These are phyloP conservation scores for Taphrina deformans DNA, from an alignment of 1,139 yeast species.

Conservation along the genomic window DNA sequence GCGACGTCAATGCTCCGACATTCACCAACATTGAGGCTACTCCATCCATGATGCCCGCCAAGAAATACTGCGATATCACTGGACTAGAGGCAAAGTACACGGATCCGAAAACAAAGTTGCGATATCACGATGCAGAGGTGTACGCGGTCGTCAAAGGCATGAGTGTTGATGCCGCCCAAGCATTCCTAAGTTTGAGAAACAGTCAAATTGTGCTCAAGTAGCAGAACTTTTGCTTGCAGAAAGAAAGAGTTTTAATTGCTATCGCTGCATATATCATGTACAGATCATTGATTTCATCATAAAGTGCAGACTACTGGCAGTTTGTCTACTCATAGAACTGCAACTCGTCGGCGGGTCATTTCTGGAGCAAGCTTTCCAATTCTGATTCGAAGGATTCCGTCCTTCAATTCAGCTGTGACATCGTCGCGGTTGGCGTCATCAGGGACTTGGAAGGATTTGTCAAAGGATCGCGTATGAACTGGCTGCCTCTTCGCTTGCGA, in stretches of 20 bases:
- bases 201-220: slow-evolving; percentile 79
- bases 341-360: neutral
- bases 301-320: too few relatives aligned
- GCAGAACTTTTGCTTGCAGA: slow-evolving; percentile 21
- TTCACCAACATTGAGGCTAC: slow-evolving; percentile 75
- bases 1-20: slow-evolving; percentile 43
- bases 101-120: slow-evolving; percentile 70
- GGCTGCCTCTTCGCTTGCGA: neutral
- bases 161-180: slow-evolving; percentile 92
- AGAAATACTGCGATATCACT: slow-evolving; percentile 90
- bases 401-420: slow-evolving; percentile 10
- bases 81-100: slow-evolving; percentile 80
- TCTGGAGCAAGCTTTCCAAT: neutral
- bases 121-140: slow-evolving; percentile 82
- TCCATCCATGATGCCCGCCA: slow-evolving; percentile 77
- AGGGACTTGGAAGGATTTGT: neutral
- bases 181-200: slow-evolving; percentile 79
- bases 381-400: slow-evolving; percentile 3
- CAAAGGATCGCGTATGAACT: neutral
- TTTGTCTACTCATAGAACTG: neutral
- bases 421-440: neutral
- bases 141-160: slow-evolving; percentile 74
- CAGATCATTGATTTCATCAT: too few relatives aligned
- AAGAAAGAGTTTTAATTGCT: neutral
- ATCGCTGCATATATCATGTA: neutral